These are phyloP conservation scores for Tricladium varicosporioides DNA, from an alignment of 2,329 filamentous ascomycete genomes.

Conservation along the genomic window DNA sequence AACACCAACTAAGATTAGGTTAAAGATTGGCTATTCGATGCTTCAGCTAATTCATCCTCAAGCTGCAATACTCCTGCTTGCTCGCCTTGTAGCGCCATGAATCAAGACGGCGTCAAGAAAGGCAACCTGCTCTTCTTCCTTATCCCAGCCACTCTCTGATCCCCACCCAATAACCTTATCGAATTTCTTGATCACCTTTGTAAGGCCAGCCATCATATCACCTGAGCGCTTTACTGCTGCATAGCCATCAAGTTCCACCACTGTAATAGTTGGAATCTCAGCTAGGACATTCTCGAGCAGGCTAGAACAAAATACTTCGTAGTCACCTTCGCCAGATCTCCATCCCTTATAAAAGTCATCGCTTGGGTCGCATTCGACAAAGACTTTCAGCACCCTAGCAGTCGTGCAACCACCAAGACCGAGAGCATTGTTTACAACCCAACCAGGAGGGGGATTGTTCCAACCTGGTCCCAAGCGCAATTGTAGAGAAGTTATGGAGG, in stretches of 20 bases:
- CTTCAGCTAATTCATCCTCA: neutral
- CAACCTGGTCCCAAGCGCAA: constrained; percentile 72
- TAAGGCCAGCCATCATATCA: constrained; percentile 60
- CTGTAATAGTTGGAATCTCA: constrained; percentile 53
- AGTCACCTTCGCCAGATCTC: constrained; percentile 58
- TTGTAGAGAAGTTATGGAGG: constrained; percentile 61
- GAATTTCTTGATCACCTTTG: constrained; percentile 48
- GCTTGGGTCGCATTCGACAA: constrained; percentile 71
- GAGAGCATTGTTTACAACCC: constrained; percentile 64
- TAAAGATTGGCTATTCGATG: neutral
- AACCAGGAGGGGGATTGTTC: constrained; percentile 66
- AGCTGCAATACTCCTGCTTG: constrained; percentile 3
- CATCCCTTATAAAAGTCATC: constrained; percentile 67
- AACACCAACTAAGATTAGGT: neutral
- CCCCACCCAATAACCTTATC: constrained; percentile 64
- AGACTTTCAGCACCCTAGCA: constrained; percentile 60
- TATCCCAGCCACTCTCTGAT: constrained; percentile 63
- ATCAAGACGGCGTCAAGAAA: constrained; percentile 12
- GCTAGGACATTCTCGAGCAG: constrained; percentile 57
- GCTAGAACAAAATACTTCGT: constrained; percentile 62
- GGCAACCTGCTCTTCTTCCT: constrained; percentile 35
- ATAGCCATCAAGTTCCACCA: constrained; percentile 69
- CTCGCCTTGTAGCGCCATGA: constrained; percentile 3
- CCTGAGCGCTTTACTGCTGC: constrained; percentile 62
- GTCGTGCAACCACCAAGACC: constrained; percentile 61